Evolutionary conservation across 257 asterid genomes (phyloP).

Genomic region (Gentiana macrophylla): DNA sequence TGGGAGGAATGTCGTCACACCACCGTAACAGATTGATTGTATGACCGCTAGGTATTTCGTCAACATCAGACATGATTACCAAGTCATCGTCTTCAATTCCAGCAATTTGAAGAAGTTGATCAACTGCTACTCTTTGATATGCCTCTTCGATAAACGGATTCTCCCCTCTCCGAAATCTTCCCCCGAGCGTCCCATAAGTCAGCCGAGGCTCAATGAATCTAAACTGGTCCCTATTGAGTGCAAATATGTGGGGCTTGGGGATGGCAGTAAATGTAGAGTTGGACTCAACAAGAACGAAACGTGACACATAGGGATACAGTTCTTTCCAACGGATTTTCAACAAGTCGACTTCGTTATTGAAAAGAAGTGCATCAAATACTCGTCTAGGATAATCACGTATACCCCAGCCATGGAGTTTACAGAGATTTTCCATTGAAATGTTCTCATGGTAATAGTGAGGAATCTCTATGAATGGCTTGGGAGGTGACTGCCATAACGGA

Average conservation of each 20-base stretch:
- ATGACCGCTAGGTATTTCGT: slow-evolving; percentile 71
- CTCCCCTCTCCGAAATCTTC: slow-evolving; percentile 56
- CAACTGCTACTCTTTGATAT: slow-evolving; percentile 64
- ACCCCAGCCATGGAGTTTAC: slow-evolving; percentile 86
- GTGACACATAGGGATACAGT: slow-evolving; percentile 61
- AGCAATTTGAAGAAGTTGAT: slow-evolving; percentile 56
- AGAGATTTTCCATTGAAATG: slow-evolving; percentile 63
- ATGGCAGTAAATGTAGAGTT: slow-evolving; percentile 79
- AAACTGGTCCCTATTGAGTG: slow-evolving; percentile 36
- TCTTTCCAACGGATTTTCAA: slow-evolving; percentile 81
- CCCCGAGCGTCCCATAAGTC: slow-evolving; percentile 52
- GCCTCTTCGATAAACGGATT: slow-evolving; percentile 89
- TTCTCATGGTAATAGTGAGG: slow-evolving; percentile 75
- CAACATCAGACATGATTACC: slow-evolving; percentile 85
- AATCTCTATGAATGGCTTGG: slow-evolving; percentile 57
- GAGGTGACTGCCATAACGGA: slow-evolving; percentile 84
- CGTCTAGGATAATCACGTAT: slow-evolving; percentile 69
- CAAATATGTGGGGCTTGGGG: slow-evolving; percentile 59
- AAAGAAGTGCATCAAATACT: slow-evolving; percentile 73
- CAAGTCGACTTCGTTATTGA: slow-evolving; percentile 71
- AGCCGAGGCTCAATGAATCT: slow-evolving; percentile 61
- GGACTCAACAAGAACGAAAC: slow-evolving; percentile 71
- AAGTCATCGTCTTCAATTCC: slow-evolving; percentile 83
- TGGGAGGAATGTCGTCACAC: slow-evolving; percentile 67
- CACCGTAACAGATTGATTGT: slow-evolving; percentile 75